Base-by-base conservation (phyloP, 495 filamentous ascomycete genomes). In the Neohortaea acidophila region DNA sequence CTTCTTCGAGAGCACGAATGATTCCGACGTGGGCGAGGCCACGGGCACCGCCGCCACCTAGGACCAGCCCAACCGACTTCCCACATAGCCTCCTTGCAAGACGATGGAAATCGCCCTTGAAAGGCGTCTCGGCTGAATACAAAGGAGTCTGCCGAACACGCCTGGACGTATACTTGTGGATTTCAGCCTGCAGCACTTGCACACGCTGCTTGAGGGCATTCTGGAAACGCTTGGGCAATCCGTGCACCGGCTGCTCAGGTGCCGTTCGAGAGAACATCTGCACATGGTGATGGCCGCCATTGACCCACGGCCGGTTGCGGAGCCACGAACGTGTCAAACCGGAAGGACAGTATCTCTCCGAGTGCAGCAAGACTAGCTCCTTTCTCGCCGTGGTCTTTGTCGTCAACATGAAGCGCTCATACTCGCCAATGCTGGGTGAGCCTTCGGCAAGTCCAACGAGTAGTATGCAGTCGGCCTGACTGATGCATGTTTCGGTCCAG, bases 401-500 rank as follows among this genome's bases (percentile, higher is more conserved):
- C 1, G 87, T 89, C 6, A 97, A 67, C 40, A 97, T 66, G 53
- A 96, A 94, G 15, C 86, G 68, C 58, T 97, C 89, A 53, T 93
- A 97, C 57, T 97, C 91, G 20, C 89, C 89, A 43, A 96, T 86
- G 32, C 65, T 74, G 0, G 89, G 77, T 2, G 84, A 92, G 7
- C 77, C 79, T 57, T 97, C 91, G 2, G 87, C 89, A 18, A 94
- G 60, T 2, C 84, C 91, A 22, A 97, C 84, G 12, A 97, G 69
- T 4, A 96, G 67, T 29, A 97, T 91, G 44, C 84, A 92, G 52
- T 97, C 89, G 1, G 91, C 91, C 55, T 97, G 91, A 18, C 77
- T 73, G 47, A 97, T 94, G 51, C 89, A 97, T 1, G 89, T 96
- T 55, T 94, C 86, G 2, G 89, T 97, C 89, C 89, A 97, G 8